These are phyloP conservation scores for Wickerhamomyces queroliae DNA, from an alignment of 805 yeast genomes.

Conservation along the genomic window DNA sequence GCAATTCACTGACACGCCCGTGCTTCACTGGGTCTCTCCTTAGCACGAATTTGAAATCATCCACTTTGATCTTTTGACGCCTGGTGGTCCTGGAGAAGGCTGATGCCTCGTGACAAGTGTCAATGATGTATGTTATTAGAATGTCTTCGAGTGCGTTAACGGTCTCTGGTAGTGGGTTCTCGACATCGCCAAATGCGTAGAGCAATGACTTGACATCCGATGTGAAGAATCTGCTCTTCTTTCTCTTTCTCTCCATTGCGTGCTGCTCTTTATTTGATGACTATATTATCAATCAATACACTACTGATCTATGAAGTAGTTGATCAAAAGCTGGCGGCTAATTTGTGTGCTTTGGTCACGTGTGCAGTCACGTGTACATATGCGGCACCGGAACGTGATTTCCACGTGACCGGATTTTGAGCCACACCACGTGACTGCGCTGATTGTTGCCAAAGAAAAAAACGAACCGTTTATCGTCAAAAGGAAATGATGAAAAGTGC, in stretches of 20 bases:
- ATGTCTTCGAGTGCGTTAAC: conserved; percentile 64
- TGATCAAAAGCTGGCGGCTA: no score
- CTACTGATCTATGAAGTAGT: no score
- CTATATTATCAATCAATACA: no score
- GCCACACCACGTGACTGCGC: no score
- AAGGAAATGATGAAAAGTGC: not conserved
- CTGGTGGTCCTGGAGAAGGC: conserved; percentile 43
- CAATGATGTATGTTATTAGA: conserved; percentile 55
- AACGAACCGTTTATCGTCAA: not conserved
- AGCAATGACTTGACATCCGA: conserved; percentile 51
- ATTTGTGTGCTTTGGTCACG: no score
- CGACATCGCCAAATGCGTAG: conserved; percentile 69
- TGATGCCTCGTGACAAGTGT: conserved; percentile 51
- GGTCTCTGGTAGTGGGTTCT: conserved; percentile 62
- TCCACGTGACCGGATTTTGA: no score
- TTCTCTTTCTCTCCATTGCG: conserved; percentile 22
- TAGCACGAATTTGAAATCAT: conserved; percentile 66
- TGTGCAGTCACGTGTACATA: no score
- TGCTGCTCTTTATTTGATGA: conserved; percentile 9
- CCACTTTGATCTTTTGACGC: conserved; percentile 61
- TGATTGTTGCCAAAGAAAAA: not conserved
- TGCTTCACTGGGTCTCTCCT: conserved; percentile 61
- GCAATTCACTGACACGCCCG: conserved; percentile 63
- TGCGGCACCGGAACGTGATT: no score
- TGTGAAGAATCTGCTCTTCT: conserved; percentile 38